phyloP scores from a whole-genome alignment of 371 early-diverging fungal species.

The Apophysomyces sp. region DNA sequence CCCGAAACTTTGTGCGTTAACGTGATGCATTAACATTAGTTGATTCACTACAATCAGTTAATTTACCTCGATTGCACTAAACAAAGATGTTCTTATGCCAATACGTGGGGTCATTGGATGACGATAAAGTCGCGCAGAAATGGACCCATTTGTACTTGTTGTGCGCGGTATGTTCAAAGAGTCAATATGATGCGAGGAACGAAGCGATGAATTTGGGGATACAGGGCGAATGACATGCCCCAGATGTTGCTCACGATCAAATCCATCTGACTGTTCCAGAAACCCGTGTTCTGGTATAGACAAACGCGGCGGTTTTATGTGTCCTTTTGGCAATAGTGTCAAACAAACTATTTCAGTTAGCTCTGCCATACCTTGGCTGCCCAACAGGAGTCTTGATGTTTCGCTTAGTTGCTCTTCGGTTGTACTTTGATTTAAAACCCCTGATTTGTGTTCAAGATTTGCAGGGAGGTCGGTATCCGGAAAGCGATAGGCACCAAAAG shows the following conservation, averaged over 20 bases:
- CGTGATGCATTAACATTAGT: no score
- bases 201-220: constrained; percentile 33
- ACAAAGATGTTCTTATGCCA: constrained; percentile 43
- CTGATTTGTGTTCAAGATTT: constrained; percentile 26
- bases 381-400: constrained; percentile 21
- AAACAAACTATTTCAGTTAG: neutral
- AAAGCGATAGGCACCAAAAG: constrained; percentile 25
- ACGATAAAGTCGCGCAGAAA: constrained; percentile 29
- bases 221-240: constrained; percentile 47
- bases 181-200: constrained; percentile 35
- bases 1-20: constrained; percentile 46
- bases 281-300: constrained; percentile 35
- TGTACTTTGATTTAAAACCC: constrained; percentile 14
- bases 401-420: constrained; percentile 27
- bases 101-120: constrained; percentile 44
- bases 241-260: constrained; percentile 32
- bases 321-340: neutral
- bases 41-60: no score
- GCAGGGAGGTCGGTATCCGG: constrained; percentile 27
- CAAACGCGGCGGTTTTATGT: constrained; percentile 19
- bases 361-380: constrained; percentile 10
- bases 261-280: constrained; percentile 5
- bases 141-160: constrained; percentile 39
- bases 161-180: constrained; percentile 28
- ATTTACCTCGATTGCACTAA: constrained; percentile 45